A percentile compares a stretch with the other conserved stretches of the same genome.
These are phyloP conservation scores for Orbilia quercus DNA, from an alignment of 2,329 filamentous ascomycete species.

Conservation along the genomic window DNA sequence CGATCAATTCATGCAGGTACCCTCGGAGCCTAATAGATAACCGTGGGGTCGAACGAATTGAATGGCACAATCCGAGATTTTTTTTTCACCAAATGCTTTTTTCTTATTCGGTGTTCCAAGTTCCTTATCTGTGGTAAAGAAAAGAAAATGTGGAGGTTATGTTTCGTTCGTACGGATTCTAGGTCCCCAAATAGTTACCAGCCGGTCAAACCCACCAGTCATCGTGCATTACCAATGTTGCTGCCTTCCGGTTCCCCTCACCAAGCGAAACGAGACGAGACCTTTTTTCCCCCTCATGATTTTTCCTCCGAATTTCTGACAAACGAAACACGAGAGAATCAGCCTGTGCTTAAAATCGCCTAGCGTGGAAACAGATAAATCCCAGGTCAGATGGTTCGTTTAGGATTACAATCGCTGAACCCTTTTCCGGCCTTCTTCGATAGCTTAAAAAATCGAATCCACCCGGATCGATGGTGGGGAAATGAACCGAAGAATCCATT, in stretches of 20 bases:
- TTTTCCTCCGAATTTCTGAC: not conserved
- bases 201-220: slow-evolving; percentile 25
- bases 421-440: not conserved
- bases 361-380: slow-evolving; percentile 19
- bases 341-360: slow-evolving; percentile 11
- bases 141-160: not conserved
- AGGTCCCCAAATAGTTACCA: slow-evolving; percentile 32
- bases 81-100: slow-evolving; percentile 6
- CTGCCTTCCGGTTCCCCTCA: slow-evolving; percentile 39
- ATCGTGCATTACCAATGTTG: slow-evolving; percentile 45
- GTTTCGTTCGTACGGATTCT: slow-evolving; percentile 33
- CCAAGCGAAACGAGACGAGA: too few relatives aligned
- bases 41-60: slow-evolving; percentile 33
- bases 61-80: slow-evolving; percentile 28
- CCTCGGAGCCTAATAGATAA: slow-evolving; percentile 42
- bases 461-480: slow-evolving; percentile 24
- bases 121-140: not conserved
- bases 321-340: slow-evolving; percentile 1
- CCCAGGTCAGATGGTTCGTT: slow-evolving; percentile 31
- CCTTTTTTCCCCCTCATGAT: not conserved
- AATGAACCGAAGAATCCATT: slow-evolving; percentile 32
- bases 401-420: not conserved
- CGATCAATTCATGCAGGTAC: slow-evolving; percentile 54
- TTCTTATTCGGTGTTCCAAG: not conserved
- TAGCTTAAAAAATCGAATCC: too few relatives aligned